Base-by-base conservation (phyloP, 148 eudicot genomes). In the Rhododendron simsii region DNA sequence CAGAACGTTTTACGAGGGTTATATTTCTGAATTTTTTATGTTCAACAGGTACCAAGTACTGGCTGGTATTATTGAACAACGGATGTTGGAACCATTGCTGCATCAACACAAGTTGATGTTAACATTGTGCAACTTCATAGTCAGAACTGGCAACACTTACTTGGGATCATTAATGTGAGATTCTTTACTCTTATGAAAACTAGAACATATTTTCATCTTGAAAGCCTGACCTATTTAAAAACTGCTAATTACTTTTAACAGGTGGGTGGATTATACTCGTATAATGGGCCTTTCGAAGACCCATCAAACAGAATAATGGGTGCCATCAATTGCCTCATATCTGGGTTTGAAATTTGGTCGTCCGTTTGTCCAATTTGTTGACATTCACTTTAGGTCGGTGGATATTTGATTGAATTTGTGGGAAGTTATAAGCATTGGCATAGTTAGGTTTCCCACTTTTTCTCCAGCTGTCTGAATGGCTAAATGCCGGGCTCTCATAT, bases 241-340 rank as follows among this genome's bases (percentile, higher is more conserved):
- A 65, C 47, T 79, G 57, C 0, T 4, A 85, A 86, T 20, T 28
- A 76, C 33, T 57, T 85, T 41, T 47, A 45, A 80, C 92, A 97
- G 99, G 93, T 95, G 99, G 99, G 99, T 97, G 82, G 99, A 97
- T 89, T 97, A 95, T 86, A 96, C 98, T 82, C 98, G 98, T 85
- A 90, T 69, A 90, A 84, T 97, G 28, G 98, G 98, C 30, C 81
- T 95, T 83, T 98, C 93, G 51, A 91, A 95, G 87, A 93, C 89
- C 73, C 94, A 88, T 4, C 91, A 90, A 3, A 90, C 87, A 41
- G 91, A 93, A 73, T 88, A 88, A 48, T 18, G 23, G 35, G 74
- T 44, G 61, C 83, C 20, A 47, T 81, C 79, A 69, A 39, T 20
- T 83, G 69, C 87, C 59, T 65, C 71, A 53, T 26, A 5, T 69